phyloP scores from a whole-genome alignment of 352 stramenopile genomes.

The Phytophthora citricola region DNA sequence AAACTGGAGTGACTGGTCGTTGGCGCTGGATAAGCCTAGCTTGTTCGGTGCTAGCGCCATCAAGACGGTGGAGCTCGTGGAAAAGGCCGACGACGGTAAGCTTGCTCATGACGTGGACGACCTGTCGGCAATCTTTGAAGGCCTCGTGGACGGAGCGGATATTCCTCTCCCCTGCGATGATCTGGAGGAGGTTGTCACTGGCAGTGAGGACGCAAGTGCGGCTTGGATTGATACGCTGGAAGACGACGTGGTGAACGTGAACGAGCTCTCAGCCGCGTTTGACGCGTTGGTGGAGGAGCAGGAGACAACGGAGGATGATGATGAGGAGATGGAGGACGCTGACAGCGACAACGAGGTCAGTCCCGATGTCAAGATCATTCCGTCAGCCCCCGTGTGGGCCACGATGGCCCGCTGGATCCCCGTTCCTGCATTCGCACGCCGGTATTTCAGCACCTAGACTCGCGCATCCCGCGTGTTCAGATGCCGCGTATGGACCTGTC shows the following conservation, averaged over 20 bases:
- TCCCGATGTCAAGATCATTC: constrained; percentile 50
- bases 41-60: constrained; percentile 31
- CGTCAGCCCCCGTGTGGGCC: constrained; percentile 58
- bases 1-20: constrained; percentile 59
- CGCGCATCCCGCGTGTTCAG: constrained; percentile 69
- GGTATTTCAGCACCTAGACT: constrained; percentile 82
- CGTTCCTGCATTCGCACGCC: constrained; percentile 78
- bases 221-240: constrained; percentile 75
- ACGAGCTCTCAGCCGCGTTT: constrained; percentile 75
- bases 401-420: constrained; percentile 72
- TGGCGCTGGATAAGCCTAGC: constrained; percentile 51
- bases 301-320: constrained; percentile 42
- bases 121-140: constrained; percentile 77
- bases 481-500: constrained; percentile 81
- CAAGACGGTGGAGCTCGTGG: constrained; percentile 46
- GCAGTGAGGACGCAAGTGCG: constrained; percentile 30
- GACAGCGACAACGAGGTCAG: constrained; percentile 39
- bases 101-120: constrained; percentile 80
- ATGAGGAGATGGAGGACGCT: constrained; percentile 49
- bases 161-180: constrained; percentile 70
- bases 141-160: constrained; percentile 67
- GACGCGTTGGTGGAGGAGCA: constrained; percentile 66
- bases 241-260: constrained; percentile 72
- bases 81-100: constrained; percentile 79
- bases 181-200: constrained; percentile 19